Base-by-base conservation (phyloP, 805 yeast genomes). In the Yarrowia hollandica region DNA sequence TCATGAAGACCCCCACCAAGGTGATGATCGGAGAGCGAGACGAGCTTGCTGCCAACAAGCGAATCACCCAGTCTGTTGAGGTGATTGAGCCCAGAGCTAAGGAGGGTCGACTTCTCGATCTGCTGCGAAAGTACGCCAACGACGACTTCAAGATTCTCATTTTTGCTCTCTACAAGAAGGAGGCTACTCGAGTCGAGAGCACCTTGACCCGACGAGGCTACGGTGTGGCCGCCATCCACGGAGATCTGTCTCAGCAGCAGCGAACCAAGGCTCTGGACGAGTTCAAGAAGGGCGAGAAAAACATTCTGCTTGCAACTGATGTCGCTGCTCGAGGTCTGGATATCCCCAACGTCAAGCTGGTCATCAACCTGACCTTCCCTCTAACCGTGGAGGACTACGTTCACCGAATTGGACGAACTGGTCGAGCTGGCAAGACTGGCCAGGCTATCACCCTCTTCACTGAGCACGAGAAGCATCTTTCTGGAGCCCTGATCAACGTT, bases 251-350 rank as follows among this genome's bases (percentile, higher is more conserved):
- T 52, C 99, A 94, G 75, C 85, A 80, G 57, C 97, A 92, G 74
- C 85, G 99, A 75, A 86, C 96, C 3, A 81, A 78, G 64, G 96
- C 99, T 7, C 78, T 94, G 63, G 85, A 84, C 33, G 82, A 83
- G 63, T 94, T 94, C 79, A 94, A 94, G 73, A 72, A 79, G 31
- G 98, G 98, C 26, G 79, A 78, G 52, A 79, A 86, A 58, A 84
- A 80, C 65, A 75, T 94, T 42, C 75, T 94, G 73, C 79, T 94
- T 65, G 99, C 99, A 26, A 94, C 99, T 1, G 99, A 94, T 75
- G 99, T 91, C 61, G 97, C 97, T 56, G 97, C 97, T 37, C 83
- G 98, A 78, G 98, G 98, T 64, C 79, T 94, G 65, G 99, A 94
- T 74, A 94, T 94, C 67, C 99, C 99, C 56, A 90, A 95, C 66